Percentiles rank a stretch among this genome's conserved stretches.
Evolutionary conservation across 129 eudicot genomes (phyloP).

Genomic region (Artemisia argyi): DNA sequence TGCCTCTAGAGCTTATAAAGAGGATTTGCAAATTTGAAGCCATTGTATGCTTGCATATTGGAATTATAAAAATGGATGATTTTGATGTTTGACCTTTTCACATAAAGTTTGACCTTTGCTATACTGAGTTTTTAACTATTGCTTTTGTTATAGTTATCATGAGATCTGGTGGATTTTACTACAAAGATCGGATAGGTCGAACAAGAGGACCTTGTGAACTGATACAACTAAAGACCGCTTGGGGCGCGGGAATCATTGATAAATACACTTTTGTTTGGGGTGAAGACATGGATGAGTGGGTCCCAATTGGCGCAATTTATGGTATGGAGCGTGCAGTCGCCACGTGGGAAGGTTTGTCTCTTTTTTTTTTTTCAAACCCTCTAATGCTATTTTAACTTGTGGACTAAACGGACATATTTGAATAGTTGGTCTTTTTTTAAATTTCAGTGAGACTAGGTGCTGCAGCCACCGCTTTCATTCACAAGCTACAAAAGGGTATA

Average conservation of each 20-base stretch:
- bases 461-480: conserved; percentile 81
- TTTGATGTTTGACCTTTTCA: not conserved
- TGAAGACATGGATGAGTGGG: conserved; percentile 98
- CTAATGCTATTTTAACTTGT: not conserved
- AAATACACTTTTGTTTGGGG: conserved; percentile 92
- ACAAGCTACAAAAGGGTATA: conserved; percentile 81
- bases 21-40: not conserved
- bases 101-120: not conserved
- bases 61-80: not conserved
- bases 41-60: not conserved
- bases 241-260: conserved; percentile 96
- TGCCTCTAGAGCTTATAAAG: not conserved
- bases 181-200: conserved; percentile 94
- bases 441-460: conserved; percentile 77
- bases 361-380: not conserved
- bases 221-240: conserved; percentile 88
- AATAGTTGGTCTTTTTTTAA: no score
- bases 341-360: conserved; percentile 91
- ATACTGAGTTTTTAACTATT: conserved; percentile 18
- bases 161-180: conserved; percentile 79
- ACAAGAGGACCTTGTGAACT: conserved; percentile 92
- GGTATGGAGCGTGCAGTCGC: conserved; percentile 89
- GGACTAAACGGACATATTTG: not conserved
- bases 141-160: conserved; percentile 63
- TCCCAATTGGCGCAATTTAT: conserved; percentile 83